Evolutionary conservation across 257 asterid genomes (phyloP), one percentile per base, ranked within the genome.

Genomic region (Cruciata laevipes): DNA sequence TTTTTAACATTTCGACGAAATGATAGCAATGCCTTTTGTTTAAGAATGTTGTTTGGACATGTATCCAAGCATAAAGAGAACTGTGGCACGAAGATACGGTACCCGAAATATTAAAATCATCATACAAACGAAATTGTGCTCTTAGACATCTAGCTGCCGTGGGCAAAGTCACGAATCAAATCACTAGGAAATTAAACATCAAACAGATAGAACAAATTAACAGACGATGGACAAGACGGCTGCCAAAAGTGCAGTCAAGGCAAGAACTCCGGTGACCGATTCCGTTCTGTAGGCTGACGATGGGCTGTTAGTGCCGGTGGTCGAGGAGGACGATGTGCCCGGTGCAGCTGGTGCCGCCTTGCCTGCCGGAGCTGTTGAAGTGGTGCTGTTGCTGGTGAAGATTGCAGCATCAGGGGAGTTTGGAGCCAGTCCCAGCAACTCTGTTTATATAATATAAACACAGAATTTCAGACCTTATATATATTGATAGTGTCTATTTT

Each of bases 321-420:
- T 0, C 5, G 35, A 3, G 33, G 63, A 14, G 65, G 90, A 47
- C 6, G 88, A 35, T 17, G 78, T 62, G 30, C 75, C 74, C 0
- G 80, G 65, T 10, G 81, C 32, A 0, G 53, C 64, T 0, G 87
- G 74, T 5, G 82, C 55, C 11, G 69, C 32, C 4, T 78, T 32
- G 0, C 40, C 40, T 27, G 21, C 38, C 1, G 78, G 66, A 42
- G 73, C 57, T 3, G 79, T 7, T 3, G 84, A 61, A 5, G 79
- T 23, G 12, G 77, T 14, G 14, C 40, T 30, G 5, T 49, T 6
- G 76, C 79, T 87, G 67, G 76, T 69, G 85, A 89, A 91, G 71
- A 89, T 81, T 2, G 88, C 88, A 5, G 85, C 85, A 30, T 89
- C 98, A 0, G 96, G 79, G 3, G 98, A 92, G 67, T 82, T 85